A percentile compares a stretch with the other conserved stretches of the same genome.
These are phyloP conservation scores for Aleurites moluccanus DNA, from an alignment of 441 rosid species.

Conservation along the genomic window DNA sequence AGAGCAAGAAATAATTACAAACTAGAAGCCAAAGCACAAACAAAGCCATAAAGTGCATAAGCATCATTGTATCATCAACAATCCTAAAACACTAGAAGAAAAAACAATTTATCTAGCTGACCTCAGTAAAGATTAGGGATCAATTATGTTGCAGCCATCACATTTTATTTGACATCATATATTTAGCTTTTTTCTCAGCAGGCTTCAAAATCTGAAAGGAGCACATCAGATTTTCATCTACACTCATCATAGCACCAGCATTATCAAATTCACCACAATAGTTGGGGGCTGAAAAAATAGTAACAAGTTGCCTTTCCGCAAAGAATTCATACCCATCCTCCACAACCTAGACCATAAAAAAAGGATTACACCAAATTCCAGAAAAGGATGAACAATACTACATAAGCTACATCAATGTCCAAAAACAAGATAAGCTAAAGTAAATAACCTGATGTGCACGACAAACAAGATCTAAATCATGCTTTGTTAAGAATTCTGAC, in stretches of 20 bases:
- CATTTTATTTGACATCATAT: constrained; percentile 60
- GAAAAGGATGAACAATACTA: constrained; percentile 17
- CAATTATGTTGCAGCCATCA: constrained; percentile 37
- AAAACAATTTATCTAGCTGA: no score
- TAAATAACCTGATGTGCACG: constrained; percentile 93
- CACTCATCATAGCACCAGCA: constrained; percentile 95
- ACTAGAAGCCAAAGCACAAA: constrained; percentile 2
- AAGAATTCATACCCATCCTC: constrained; percentile 96
- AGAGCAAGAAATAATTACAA: background rate
- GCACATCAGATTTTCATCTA: constrained; percentile 78
- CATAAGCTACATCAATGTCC: background rate
- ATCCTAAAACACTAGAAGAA: background rate
- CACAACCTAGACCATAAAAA: constrained; percentile 62
- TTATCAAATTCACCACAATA: constrained; percentile 95
- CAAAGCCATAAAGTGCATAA: background rate
- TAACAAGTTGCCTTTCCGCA: constrained; percentile 85
- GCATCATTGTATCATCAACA: constrained; percentile 1
- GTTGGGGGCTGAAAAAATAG: constrained; percentile 87
- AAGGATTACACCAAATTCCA: constrained; percentile 5
- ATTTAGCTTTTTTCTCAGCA: constrained; percentile 76
- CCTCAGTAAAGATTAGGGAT: constrained; percentile 24
- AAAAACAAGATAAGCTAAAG: background rate
- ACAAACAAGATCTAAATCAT: constrained; percentile 86
- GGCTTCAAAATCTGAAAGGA: constrained; percentile 92
- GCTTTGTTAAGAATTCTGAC: constrained; percentile 65